Evolutionary conservation across 2,329 filamentous ascomycete species (phyloP), one percentile per base, ranked within the genome.

Genomic region (Claviceps pusilla): DNA sequence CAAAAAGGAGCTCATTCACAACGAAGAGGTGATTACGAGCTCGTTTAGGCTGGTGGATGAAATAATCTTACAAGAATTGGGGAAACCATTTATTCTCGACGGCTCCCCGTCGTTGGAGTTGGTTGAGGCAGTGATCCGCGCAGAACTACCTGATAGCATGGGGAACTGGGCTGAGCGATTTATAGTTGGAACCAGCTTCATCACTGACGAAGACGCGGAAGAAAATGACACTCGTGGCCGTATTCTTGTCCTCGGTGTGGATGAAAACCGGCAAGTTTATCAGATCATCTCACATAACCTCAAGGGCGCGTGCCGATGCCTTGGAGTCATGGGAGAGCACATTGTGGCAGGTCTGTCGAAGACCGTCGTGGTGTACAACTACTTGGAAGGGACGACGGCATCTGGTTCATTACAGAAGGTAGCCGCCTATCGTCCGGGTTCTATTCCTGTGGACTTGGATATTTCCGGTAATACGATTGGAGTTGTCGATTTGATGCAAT

Each of bases 401-500:
- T 74, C 68, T 58, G 80, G 76, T 53, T 74, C 74, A 48, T 75
- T 97, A 10, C 74, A 77, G 51, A 91, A 87, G 65, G 65, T 86
- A 16, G 86, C 87, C 1, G 80, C 82, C 2, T 95, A 89, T 67
- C 81, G 89, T 12, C 86, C 88, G 2, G 82, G 89, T 2, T 94
- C 89, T 0, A 87, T 87, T 37, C 90, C 93, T 0, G 80, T 95
- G 16, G 87, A 91, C 60, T 67, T 97, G 7, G 82, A 84, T 10
- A 78, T 96, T 14, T 79, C 81, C 1, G 86, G 79, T 1, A 83
- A 84, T 60, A 75, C 80, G 29, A 90, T 98, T 58, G 88, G 87
- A 0, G 83, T 97, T 10, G 87, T 85, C 0, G 93, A 98, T 64
- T 72, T 98, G 48, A 96, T 95, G 87, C 96, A 97, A 70, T 95